These are phyloP conservation scores for Cydonia oblonga DNA, from an alignment of 331 rosid species.

Conservation along the genomic window DNA sequence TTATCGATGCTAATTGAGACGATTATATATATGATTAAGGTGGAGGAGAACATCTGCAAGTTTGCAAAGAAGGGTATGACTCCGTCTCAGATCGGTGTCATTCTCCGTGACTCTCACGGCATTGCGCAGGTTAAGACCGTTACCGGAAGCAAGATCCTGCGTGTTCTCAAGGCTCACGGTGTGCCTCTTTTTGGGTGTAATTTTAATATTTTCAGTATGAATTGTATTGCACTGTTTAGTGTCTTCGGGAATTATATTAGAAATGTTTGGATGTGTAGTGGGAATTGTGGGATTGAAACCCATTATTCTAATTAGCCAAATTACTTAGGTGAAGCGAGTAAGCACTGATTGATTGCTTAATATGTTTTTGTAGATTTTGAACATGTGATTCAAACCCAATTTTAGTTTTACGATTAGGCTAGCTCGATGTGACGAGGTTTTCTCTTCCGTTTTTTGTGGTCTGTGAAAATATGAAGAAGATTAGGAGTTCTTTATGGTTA, in stretches of 20 bases:
- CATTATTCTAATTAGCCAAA: background rate
- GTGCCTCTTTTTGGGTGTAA: background rate
- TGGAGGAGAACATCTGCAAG: conserved; percentile 17
- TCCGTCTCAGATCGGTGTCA: conserved; percentile 22
- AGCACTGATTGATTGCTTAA: background rate
- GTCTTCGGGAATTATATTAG: background rate
- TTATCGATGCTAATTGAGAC: background rate
- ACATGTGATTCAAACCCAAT: background rate
- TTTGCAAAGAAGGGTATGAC: conserved; percentile 21
- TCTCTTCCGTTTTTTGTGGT: no score
- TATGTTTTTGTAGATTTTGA: background rate
- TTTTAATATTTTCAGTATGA: background rate
- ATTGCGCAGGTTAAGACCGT: conserved; percentile 23
- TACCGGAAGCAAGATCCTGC: conserved; percentile 21
- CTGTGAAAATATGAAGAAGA: no score
- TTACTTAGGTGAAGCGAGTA: background rate
- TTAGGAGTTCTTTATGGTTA: no score
- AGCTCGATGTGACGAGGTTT: no score
- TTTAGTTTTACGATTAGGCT: background rate
- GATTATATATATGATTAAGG: background rate
- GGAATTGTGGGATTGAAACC: background rate
- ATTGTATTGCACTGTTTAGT: no score
- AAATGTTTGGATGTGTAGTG: background rate
- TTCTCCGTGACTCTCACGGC: conserved; percentile 21
- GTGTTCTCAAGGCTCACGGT: conserved; percentile 19